Evolutionary conservation across 2,329 filamentous ascomycete genomes (phyloP).

Genomic region (Hymenoscyphus scutula): DNA sequence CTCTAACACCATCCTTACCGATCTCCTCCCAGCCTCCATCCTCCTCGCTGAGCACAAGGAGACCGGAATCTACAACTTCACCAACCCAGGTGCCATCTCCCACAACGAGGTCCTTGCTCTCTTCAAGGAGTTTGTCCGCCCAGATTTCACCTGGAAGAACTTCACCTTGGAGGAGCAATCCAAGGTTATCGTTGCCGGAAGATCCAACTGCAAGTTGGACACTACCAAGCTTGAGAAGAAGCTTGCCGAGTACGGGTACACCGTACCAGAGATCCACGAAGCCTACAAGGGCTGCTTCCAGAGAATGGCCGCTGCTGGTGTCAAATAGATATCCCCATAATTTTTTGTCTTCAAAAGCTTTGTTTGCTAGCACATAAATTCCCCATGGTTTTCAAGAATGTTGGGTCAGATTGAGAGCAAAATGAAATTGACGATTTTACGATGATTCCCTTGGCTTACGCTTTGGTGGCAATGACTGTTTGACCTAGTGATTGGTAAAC

Average conservation of each 20-base stretch:
- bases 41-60: conserved; percentile 60
- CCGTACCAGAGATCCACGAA: conserved; percentile 59
- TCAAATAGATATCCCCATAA: conserved; percentile 41
- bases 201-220: conserved; percentile 65
- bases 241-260: conserved; percentile 56
- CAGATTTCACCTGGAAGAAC: conserved; percentile 61
- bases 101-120: conserved; percentile 65
- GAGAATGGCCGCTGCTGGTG: conserved; percentile 57
- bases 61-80: conserved; percentile 67
- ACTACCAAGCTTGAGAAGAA: conserved; percentile 59
- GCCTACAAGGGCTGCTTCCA: conserved; percentile 62
- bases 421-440: conserved; percentile 8
- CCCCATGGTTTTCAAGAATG: conserved; percentile 2
- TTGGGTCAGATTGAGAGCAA: conserved; percentile 7
- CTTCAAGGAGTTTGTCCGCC: conserved; percentile 62
- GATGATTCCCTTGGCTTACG: background rate
- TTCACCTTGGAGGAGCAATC: conserved; percentile 65
- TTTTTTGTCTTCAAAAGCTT: conserved; percentile 18
- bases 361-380: conserved; percentile 9
- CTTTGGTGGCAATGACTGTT: background rate
- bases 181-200: conserved; percentile 64
- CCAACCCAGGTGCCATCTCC: conserved; percentile 68
- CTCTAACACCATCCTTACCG: conserved; percentile 64
- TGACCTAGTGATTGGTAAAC: background rate
- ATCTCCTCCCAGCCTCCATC: conserved; percentile 61